Percentiles rank a stretch among this genome's conserved stretches.
These are phyloP conservation scores for Solanum chmielewskii DNA, from an alignment of 257 asterid species.

Conservation along the genomic window DNA sequence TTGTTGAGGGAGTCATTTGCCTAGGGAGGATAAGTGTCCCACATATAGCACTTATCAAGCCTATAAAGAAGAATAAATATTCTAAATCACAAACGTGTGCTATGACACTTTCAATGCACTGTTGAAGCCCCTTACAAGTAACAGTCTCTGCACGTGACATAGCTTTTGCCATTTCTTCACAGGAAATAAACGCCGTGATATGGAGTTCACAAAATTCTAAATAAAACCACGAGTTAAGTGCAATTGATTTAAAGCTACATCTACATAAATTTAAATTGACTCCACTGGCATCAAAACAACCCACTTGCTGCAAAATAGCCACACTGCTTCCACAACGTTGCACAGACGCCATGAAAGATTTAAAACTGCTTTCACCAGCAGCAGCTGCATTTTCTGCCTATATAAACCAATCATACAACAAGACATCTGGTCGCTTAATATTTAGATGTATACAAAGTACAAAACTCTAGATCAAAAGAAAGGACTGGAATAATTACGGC, in stretches of 20 bases:
- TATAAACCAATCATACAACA: conserved; percentile 3
- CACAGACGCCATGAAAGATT: conserved; percentile 92
- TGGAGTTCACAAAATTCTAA: conserved; percentile 89
- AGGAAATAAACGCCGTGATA: conserved; percentile 73
- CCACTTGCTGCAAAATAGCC: conserved; percentile 96
- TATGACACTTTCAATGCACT: conserved; percentile 95
- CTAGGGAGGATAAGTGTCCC: not conserved
- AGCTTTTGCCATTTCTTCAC: conserved; percentile 98
- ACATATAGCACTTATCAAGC: not conserved
- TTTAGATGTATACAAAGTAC: not conserved
- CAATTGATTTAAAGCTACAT: not conserved
- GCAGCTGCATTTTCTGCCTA: conserved; percentile 99
- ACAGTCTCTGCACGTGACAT: conserved; percentile 95
- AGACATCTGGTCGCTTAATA: not conserved
- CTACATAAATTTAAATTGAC: not conserved
- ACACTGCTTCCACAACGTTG: conserved; percentile 99
- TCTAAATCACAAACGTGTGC: conserved; percentile 66
- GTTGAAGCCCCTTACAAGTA: conserved; percentile 97
- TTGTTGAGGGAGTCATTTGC: not conserved
- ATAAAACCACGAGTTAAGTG: not conserved
- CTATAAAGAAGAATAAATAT: not conserved
- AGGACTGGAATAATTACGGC: conserved; percentile 45
- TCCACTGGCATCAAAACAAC: conserved; percentile 7
- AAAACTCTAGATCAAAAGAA: not conserved
- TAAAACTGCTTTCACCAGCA: conserved; percentile 97